phyloP scores from a whole-genome alignment of 148 eudicot genomes.

The Pouteria glomerata region DNA sequence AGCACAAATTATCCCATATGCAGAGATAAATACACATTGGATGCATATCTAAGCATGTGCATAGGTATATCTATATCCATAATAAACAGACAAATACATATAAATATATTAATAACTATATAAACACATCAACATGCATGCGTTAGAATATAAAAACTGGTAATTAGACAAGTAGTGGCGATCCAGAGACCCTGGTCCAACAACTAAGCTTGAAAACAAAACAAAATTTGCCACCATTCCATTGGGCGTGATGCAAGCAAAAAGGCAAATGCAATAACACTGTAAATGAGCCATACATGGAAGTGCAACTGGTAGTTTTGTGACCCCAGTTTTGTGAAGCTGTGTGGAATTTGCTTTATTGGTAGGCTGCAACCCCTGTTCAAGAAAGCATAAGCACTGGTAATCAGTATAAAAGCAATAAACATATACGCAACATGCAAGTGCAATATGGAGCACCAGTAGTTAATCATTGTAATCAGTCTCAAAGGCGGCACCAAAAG shows the following conservation, averaged over 20 bases:
- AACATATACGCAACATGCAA: slow-evolving; percentile 4
- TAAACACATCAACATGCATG: not conserved
- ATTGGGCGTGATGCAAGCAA: not conserved
- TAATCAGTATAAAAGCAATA: not conserved
- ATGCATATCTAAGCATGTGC: too few relatives aligned
- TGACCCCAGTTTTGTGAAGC: slow-evolving; percentile 22
- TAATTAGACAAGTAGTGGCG: not conserved
- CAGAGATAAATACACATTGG: not conserved
- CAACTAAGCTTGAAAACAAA: not conserved
- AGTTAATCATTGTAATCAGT: not conserved
- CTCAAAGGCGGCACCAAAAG: slow-evolving; percentile 1
- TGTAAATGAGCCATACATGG: slow-evolving; percentile 35
- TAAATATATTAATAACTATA: too few relatives aligned
- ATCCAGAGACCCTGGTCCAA: not conserved
- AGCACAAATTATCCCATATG: not conserved
- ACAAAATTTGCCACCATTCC: not conserved
- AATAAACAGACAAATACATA: not conserved
- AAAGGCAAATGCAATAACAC: slow-evolving; percentile 5
- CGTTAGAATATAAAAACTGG: not conserved
- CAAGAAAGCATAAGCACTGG: slow-evolving; percentile 13
- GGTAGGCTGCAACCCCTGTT: slow-evolving; percentile 40
- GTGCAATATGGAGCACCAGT: not conserved
- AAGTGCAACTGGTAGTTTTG: slow-evolving; percentile 19
- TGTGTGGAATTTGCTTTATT: slow-evolving; percentile 18
- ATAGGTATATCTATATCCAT: too few relatives aligned